phyloP scores from a whole-genome alignment of 208 protist species.

The Novymonas esmeraldas region DNA sequence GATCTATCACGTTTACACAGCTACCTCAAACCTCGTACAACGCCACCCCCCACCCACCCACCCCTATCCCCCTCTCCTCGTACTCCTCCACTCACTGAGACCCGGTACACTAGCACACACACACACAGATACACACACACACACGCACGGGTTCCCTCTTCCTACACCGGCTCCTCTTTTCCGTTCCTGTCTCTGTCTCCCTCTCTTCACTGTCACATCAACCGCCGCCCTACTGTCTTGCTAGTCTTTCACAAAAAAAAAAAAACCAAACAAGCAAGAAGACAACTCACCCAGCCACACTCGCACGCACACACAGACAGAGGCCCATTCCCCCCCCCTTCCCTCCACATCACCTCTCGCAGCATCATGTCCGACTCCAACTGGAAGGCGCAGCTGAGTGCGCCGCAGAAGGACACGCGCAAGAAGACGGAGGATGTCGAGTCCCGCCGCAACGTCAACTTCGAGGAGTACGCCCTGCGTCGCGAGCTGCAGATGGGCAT shows the following conservation, averaged over 20 bases:
- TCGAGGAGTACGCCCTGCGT: slow-evolving; percentile 98
- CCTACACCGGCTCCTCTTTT: background rate
- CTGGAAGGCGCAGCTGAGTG: slow-evolving; percentile 83
- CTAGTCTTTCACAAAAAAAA: no score
- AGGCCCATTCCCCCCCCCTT: background rate
- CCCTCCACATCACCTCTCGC: no score
- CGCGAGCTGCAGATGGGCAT: slow-evolving; percentile 99
- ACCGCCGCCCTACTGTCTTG: no score
- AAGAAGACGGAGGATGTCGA: slow-evolving; percentile 98
- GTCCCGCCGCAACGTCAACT: slow-evolving; percentile 97
- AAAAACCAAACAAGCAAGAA: no score
- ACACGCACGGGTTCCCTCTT: background rate
- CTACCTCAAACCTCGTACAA: slow-evolving; percentile 4
- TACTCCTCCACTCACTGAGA: no score
- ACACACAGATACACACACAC: background rate
- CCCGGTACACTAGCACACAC: slow-evolving; percentile 1
- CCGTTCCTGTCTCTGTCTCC: no score
- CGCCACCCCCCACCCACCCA: background rate
- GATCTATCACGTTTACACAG: slow-evolving; percentile 2
- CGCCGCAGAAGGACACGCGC: slow-evolving; percentile 80
- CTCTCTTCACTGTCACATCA: no score
- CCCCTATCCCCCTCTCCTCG: no score
- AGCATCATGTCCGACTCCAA: slow-evolving; percentile 70
- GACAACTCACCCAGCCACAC: background rate
- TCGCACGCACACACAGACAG: background rate